Conservation (phyloP, 495 filamentous ascomycete genomes). For the Podospora conica region DNA sequence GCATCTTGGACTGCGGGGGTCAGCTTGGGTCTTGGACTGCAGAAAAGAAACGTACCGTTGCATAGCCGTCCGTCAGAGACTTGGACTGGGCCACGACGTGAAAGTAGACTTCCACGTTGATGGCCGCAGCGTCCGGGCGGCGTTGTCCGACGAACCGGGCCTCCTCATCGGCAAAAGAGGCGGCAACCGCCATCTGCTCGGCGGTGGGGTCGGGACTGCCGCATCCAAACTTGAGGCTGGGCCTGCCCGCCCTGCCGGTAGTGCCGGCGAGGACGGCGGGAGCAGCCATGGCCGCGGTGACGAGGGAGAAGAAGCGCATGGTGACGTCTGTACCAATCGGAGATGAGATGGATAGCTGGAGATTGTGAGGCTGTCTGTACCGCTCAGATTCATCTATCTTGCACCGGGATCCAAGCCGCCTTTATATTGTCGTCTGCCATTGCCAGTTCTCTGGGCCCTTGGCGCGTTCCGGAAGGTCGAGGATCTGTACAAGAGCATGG, state of each 20-base stretch:
- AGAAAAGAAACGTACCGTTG: conserved; percentile 40
- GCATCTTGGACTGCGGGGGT: background rate
- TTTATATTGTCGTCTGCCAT: background rate
- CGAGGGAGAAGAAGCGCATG: conserved; percentile 36
- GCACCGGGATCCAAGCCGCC: background rate
- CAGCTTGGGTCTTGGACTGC: conserved; percentile 2
- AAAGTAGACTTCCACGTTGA: conserved; percentile 53
- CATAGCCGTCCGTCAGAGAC: conserved; percentile 39
- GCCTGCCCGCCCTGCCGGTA: background rate
- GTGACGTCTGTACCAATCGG: conserved; percentile 2
- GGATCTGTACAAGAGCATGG: background rate
- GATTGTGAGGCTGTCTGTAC: background rate
- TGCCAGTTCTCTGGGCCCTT: background rate
- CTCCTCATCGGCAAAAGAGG: conserved; percentile 25
- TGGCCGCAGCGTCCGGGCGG: conserved; percentile 13
- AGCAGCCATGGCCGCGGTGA: conserved; percentile 27
- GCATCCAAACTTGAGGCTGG: conserved; percentile 24
- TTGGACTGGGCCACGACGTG: conserved; percentile 52
- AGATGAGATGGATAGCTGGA: background rate
- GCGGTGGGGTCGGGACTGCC: conserved; percentile 36
- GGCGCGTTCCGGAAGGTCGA: conserved; percentile 9
- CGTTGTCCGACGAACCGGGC: conserved; percentile 18
- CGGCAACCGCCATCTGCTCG: conserved; percentile 30
- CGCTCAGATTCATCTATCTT: background rate
- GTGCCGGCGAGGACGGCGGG: conserved; percentile 26